Evolutionary conservation across 192 early-diverging fungal genomes (phyloP).

Genomic region (Coemansia sp.): DNA sequence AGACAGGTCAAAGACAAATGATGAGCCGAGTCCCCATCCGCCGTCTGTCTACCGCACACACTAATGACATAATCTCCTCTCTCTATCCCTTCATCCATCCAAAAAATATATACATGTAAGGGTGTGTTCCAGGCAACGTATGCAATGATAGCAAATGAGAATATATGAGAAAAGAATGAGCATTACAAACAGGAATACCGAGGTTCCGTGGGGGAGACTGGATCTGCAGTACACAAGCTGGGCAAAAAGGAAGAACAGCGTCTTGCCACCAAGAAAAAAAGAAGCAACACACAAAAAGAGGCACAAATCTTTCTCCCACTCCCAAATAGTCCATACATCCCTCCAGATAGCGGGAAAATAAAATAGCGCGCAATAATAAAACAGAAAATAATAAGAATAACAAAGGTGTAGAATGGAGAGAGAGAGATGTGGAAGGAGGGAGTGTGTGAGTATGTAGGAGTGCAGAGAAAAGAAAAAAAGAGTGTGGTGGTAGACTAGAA

Average conservation of each 20-base stretch:
- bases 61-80: background rate
- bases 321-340: conserved; percentile 13
- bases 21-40: background rate
- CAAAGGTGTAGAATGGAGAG: background rate
- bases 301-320: conserved; percentile 5
- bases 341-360: background rate
- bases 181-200: background rate
- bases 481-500: background rate
- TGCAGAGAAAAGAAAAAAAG: background rate
- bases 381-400: conserved; percentile 17
- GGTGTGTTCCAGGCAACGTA: background rate
- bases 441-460: background rate
- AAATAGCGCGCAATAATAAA: conserved; percentile 1
- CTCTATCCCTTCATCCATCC: background rate
- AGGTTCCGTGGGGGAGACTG: conserved; percentile 4
- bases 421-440: background rate
- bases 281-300: background rate
- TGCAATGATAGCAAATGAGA: conserved; percentile 5
- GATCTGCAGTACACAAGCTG: conserved; percentile 20
- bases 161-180: conserved; percentile 6
- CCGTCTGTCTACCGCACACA: conserved; percentile 8
- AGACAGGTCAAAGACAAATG: background rate
- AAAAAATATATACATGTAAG: background rate
- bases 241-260: conserved; percentile 15
- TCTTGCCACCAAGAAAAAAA: conserved; percentile 5